phyloP scores from a whole-genome alignment of 1,284 basidiomycete genomes.

The Microstroma glucosiphilum region DNA sequence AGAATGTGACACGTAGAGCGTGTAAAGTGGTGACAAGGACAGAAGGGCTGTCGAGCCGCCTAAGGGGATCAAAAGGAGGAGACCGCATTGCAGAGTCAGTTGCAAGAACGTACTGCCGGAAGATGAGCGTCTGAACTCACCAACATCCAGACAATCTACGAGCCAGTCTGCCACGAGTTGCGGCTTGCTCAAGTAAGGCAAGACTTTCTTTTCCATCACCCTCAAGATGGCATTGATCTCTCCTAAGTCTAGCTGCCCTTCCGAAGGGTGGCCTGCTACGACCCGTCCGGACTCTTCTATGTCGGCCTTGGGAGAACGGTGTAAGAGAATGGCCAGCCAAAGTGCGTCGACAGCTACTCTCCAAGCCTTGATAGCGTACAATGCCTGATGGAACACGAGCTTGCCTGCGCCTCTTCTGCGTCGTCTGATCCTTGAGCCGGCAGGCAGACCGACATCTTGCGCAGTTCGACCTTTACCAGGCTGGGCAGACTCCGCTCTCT shows the following conservation, averaged over 20 bases:
- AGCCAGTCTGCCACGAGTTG: conserved; percentile 88
- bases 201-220: conserved; percentile 52
- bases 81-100: neutral
- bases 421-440: neutral
- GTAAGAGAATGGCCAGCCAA: conserved; percentile 51
- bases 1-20: conserved; percentile 86
- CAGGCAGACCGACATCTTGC: conserved; percentile 10
- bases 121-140: neutral
- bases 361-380: conserved; percentile 65
- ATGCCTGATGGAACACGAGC: conserved; percentile 41
- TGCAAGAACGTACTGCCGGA: neutral
- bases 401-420: conserved; percentile 41
- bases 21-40: conserved; percentile 84
- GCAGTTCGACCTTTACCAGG: conserved; percentile 18
- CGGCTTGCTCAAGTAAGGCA: conserved; percentile 72
- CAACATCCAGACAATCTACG: conserved; percentile 65
- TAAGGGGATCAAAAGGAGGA: conserved; percentile 30
- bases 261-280: neutral
- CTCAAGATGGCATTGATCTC: conserved; percentile 1
- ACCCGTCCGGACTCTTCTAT: neutral
- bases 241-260: neutral
- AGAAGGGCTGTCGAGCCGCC: conserved; percentile 82
- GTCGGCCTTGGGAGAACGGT: conserved; percentile 1
- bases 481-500: conserved; percentile 11
- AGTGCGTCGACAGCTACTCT: conserved; percentile 67